A percentile compares a stretch with the other conserved stretches of the same genome.
phyloP scores from a whole-genome alignment of 1,284 basidiomycete genomes.

The Ganoderma leucocontextum region DNA sequence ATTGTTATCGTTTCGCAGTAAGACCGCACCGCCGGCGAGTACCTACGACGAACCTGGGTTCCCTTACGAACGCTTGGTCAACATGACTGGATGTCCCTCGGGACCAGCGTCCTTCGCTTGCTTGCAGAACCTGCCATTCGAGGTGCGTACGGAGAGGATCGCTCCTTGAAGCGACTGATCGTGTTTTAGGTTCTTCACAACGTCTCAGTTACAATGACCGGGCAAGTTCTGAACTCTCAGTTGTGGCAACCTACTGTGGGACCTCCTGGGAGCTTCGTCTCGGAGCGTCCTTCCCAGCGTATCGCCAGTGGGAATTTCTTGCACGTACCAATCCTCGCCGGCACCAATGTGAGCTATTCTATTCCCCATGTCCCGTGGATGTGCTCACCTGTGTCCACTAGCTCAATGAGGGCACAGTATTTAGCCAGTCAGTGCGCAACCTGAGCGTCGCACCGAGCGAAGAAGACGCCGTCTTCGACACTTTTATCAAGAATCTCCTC shows the following conservation, averaged over 20 bases:
- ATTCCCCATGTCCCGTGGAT: neutral
- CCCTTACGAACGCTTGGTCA: conserved; percentile 58
- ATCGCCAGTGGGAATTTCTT: conserved; percentile 59
- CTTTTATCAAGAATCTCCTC: conserved; percentile 54
- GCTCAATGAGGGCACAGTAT: conserved; percentile 61
- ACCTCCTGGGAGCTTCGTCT: conserved; percentile 57
- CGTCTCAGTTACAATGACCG: conserved; percentile 57
- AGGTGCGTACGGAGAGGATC: conserved; percentile 41
- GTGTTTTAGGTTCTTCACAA: conserved; percentile 51
- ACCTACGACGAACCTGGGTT: conserved; percentile 63
- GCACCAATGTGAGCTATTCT: conserved; percentile 56
- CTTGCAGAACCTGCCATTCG: conserved; percentile 56
- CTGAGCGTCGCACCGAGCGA: conserved; percentile 46
- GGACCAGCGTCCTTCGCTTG: conserved; percentile 54
- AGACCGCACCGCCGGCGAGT: conserved; percentile 59
- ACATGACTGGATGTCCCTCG: conserved; percentile 54
- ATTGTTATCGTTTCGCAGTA: conserved; percentile 45
- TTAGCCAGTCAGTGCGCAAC: conserved; percentile 48
- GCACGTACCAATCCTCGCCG: conserved; percentile 61
- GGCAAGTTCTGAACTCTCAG: conserved; percentile 56
- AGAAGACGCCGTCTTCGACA: conserved; percentile 51
- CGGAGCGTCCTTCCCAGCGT: conserved; percentile 55
- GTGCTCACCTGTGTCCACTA: conserved; percentile 32
- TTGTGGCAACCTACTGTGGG: conserved; percentile 68
- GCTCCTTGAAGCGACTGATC: neutral